Percentiles rank a stretch among this genome's conserved stretches.
These are phyloP conservation scores for Phialophora expanda DNA, from an alignment of 2,329 filamentous ascomycete species.

Conservation along the genomic window DNA sequence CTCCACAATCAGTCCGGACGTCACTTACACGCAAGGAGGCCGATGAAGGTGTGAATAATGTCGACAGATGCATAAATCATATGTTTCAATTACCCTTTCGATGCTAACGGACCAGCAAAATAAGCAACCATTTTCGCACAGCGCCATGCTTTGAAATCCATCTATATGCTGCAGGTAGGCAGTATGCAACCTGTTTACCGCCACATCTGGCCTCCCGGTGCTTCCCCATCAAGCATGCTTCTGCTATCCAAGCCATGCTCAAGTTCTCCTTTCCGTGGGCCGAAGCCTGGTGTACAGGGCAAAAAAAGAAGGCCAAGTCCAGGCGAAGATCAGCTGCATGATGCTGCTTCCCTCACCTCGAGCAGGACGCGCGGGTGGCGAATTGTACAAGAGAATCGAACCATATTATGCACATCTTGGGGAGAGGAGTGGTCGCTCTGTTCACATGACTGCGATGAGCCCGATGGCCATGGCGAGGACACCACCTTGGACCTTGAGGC, in stretches of 20 bases:
- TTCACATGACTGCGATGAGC: conserved; percentile 46
- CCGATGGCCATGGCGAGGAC: conserved; percentile 47
- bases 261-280: background rate
- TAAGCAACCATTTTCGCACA: conserved; percentile 5
- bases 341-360: background rate
- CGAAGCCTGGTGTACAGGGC: conserved; percentile 7
- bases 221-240: background rate
- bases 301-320: conserved; percentile 1
- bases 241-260: conserved; percentile 4
- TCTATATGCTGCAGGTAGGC: background rate
- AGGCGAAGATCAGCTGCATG: background rate
- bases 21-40: background rate
- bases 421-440: background rate
- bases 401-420: conserved; percentile 2
- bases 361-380: background rate
- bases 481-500: conserved; percentile 45
- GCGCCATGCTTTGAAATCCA: conserved; percentile 12
- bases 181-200: background rate
- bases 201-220: background rate
- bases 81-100: background rate
- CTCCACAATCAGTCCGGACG: background rate
- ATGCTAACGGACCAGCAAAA: conserved; percentile 11
- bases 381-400: conserved; percentile 15
- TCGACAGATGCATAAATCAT: background rate
- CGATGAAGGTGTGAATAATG: background rate